Conservation (phyloP, 108 stramenopile species). For the Discostella stelligeroides region DNA sequence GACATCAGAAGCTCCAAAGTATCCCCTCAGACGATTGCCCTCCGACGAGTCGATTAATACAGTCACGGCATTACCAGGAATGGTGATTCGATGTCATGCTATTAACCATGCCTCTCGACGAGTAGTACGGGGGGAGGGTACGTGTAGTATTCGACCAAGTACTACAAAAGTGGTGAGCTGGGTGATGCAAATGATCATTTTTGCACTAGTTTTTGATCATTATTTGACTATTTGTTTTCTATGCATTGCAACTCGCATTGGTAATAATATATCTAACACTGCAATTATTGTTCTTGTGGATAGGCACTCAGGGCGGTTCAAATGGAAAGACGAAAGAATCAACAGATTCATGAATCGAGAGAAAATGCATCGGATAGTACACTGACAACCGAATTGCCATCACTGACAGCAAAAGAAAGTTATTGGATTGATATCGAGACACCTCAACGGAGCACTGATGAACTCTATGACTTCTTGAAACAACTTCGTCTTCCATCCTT, state of each 20-base stretch:
- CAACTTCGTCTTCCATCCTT: slow-evolving; percentile 50
- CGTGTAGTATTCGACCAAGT: slow-evolving; percentile 32
- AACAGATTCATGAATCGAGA: slow-evolving; percentile 3
- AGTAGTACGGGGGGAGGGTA: slow-evolving; percentile 11
- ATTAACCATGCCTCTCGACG: no score
- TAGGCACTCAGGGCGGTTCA: slow-evolving; percentile 41
- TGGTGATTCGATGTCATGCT: slow-evolving; percentile 37
- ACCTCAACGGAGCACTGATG: slow-evolving; percentile 32
- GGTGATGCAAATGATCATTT: background rate
- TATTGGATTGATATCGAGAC: slow-evolving; percentile 69
- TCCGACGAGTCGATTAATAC: slow-evolving; percentile 43
- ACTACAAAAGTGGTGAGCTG: slow-evolving; percentile 25
- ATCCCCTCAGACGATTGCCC: no score
- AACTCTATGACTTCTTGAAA: slow-evolving; percentile 47
- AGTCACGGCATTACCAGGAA: slow-evolving; percentile 36
- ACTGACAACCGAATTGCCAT: background rate
- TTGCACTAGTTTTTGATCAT: background rate
- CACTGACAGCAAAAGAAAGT: slow-evolving; percentile 24
- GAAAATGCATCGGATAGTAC: slow-evolving; percentile 3
- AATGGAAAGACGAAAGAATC: slow-evolving; percentile 28
- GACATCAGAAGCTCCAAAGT: no score
- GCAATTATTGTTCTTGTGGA: background rate
- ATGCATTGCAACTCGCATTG: no score
- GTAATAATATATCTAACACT: no score
- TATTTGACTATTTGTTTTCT: background rate